Evolutionary conservation across 768 basidiomycete species (phyloP).

Genomic region (Mycena olivaceomarginata): DNA sequence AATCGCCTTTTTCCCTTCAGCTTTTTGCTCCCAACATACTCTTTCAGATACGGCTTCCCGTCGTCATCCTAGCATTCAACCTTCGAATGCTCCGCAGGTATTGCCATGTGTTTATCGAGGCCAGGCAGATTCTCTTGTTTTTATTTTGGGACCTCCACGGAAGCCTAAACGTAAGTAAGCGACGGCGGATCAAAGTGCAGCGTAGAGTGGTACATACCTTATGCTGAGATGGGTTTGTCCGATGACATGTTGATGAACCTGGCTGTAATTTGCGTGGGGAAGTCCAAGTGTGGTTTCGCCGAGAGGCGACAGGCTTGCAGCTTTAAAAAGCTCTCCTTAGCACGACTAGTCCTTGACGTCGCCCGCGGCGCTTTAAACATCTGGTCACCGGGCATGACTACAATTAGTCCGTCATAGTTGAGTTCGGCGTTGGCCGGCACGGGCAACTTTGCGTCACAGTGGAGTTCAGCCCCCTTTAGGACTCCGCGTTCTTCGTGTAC

Average conservation of each 20-base stretch:
- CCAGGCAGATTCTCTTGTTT: slow-evolving; percentile 68
- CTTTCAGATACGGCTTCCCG: slow-evolving; percentile 68
- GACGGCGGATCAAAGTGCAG: neutral
- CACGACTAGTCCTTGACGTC: slow-evolving; percentile 11
- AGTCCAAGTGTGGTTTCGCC: slow-evolving; percentile 7
- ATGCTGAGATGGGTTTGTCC: slow-evolving; percentile 36
- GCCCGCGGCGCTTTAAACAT: neutral
- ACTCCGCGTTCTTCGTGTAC: no score
- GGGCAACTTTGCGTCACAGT: no score
- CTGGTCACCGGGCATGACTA: no score
- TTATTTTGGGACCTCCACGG: slow-evolving; percentile 60
- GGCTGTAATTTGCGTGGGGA: neutral
- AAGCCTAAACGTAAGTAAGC: slow-evolving; percentile 14
- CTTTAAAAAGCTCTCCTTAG: slow-evolving; percentile 16
- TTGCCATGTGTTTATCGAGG: slow-evolving; percentile 67
- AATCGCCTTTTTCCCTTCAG: slow-evolving; percentile 57
- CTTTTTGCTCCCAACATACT: slow-evolving; percentile 72
- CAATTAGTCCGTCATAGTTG: no score
- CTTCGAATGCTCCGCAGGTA: slow-evolving; percentile 60
- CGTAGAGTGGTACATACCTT: slow-evolving; percentile 5
- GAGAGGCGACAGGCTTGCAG: neutral
- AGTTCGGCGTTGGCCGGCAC: no score
- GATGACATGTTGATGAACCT: slow-evolving; percentile 25
- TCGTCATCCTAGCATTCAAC: slow-evolving; percentile 70
- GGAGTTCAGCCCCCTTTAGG: no score